Evolutionary conservation across 2,329 filamentous ascomycete genomes (phyloP), one percentile per base, ranked within the genome.

Genomic region (Trichocomaceae sp.): DNA sequence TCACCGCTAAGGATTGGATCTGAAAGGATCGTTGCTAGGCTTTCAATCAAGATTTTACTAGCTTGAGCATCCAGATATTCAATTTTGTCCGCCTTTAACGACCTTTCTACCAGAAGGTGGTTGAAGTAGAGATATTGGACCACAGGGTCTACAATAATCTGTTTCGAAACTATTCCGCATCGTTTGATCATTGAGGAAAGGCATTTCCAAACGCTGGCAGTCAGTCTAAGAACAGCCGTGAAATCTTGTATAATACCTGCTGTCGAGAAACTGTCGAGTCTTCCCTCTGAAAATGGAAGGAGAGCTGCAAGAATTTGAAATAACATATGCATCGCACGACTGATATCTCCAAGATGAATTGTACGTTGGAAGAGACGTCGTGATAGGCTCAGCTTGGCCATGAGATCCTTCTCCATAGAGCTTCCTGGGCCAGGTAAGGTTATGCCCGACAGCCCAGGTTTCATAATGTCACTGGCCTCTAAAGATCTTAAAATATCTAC

Each of bases 401-500:
- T 37, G 46, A 73, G 54, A 39, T 66, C 66, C 54, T 59, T 58
- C 23, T 63, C 55, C 39, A 73, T 58, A 17, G 60, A 59, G 17
- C 63, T 63, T 31, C 60, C 59, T 26, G 54, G 53, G 3, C 61
- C 56, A 2, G 70, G 70, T 52, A 72, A 52, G 35, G 57, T 61
- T 20, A 68, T 31, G 15, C 56, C 61, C 29, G 47, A 33, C 17
- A 44, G 29, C 31, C 44, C 56, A 19, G 55, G 46, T 12, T 51
- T 55, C 17, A 54, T 58, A 35, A 50, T 26, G 42, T 68, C 60
- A 2, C 62, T 53, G 33, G 57, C 57, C 55, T 79, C 75, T 39
- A 80, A 59, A 15, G 71, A 69, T 52, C 61, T 61, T 13, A 79
- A 52, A 13, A 79, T 70, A 60, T 76, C 79, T 82, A 60, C 35